A percentile compares a stretch with the other conserved stretches of the same genome.
Evolutionary conservation across 805 yeast species (phyloP).

Genomic region (Nakazawaea sp.): DNA sequence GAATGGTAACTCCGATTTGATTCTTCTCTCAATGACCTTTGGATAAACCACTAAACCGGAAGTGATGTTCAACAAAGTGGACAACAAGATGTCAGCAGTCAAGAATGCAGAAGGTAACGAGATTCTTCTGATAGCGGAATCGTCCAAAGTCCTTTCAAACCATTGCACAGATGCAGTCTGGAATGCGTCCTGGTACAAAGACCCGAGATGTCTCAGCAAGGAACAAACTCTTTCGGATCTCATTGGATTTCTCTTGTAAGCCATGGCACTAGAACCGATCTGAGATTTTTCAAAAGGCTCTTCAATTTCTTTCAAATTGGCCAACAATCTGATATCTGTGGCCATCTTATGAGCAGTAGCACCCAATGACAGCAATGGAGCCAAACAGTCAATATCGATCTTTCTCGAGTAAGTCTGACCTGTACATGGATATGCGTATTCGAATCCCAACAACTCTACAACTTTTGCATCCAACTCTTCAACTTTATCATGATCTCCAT

Average conservation of each 20-base stretch:
- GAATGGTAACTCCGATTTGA: conserved; percentile 90
- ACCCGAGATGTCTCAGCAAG: conserved; percentile 91
- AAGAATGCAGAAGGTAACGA: conserved; percentile 94
- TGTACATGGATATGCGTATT: conserved; percentile 93
- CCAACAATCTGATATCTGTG: conserved; percentile 91
- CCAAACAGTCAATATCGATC: conserved; percentile 90
- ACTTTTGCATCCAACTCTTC: conserved; percentile 89
- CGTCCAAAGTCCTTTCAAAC: conserved; percentile 99
- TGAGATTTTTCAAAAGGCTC: conserved; percentile 99
- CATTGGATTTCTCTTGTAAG: conserved; percentile 99
- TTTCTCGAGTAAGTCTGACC: conserved; percentile 99
- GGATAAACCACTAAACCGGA: conserved; percentile 97
- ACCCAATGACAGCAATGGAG: conserved; percentile 91
- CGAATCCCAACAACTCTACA: conserved; percentile 88
- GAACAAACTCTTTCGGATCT: conserved; percentile 98
- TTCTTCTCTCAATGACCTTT: conserved; percentile 96
- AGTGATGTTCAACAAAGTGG: conserved; percentile 86
- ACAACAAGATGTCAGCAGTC: conserved; percentile 87
- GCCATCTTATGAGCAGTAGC: conserved; percentile 97
- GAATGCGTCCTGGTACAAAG: conserved; percentile 86
- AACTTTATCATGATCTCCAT: conserved; percentile 95
- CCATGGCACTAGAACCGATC: conserved; percentile 98
- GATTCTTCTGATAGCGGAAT: conserved; percentile 95
- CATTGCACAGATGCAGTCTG: conserved; percentile 98
- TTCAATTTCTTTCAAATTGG: conserved; percentile 94